Conservation (phyloP, 2,329 filamentous ascomycete genomes). For the Paradendryphiella salina region DNA sequence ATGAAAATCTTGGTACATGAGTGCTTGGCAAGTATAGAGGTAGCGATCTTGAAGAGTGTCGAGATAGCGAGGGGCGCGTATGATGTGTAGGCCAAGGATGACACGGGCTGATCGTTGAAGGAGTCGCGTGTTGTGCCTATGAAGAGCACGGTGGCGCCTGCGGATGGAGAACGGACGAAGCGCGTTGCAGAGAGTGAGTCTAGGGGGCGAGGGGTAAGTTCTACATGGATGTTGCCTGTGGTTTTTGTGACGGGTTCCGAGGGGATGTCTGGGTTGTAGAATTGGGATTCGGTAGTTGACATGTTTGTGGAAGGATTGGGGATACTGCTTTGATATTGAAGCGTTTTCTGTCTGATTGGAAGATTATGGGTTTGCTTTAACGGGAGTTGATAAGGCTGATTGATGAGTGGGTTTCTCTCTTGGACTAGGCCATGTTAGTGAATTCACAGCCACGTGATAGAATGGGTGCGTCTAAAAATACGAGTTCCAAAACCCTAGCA, state of each 20-base stretch:
- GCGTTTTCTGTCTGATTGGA: neutral
- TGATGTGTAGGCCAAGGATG: conserved; percentile 73
- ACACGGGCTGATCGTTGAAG: conserved; percentile 72
- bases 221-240: conserved; percentile 62
- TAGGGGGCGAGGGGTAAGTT: conserved; percentile 66
- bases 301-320: conserved; percentile 6
- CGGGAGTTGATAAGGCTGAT: neutral
- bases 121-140: conserved; percentile 74
- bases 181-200: conserved; percentile 62
- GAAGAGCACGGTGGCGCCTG: conserved; percentile 41
- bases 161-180: conserved; percentile 62
- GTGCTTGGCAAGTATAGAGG: conserved; percentile 62
- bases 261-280: conserved; percentile 36
- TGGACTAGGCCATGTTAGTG: too few species aligned
- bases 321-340: neutral
- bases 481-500: too few species aligned
- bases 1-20: conserved; percentile 74
- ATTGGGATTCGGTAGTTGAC: conserved; percentile 34
- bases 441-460: too few species aligned
- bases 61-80: conserved; percentile 71
- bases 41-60: conserved; percentile 68
- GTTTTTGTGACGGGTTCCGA: conserved; percentile 32
- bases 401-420: too few species aligned
- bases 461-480: too few species aligned
- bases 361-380: neutral